Evolutionary conservation across 352 stramenopile genomes (phyloP), one percentile per base, ranked within the genome.

Genomic region (Globisporangium polare): DNA sequence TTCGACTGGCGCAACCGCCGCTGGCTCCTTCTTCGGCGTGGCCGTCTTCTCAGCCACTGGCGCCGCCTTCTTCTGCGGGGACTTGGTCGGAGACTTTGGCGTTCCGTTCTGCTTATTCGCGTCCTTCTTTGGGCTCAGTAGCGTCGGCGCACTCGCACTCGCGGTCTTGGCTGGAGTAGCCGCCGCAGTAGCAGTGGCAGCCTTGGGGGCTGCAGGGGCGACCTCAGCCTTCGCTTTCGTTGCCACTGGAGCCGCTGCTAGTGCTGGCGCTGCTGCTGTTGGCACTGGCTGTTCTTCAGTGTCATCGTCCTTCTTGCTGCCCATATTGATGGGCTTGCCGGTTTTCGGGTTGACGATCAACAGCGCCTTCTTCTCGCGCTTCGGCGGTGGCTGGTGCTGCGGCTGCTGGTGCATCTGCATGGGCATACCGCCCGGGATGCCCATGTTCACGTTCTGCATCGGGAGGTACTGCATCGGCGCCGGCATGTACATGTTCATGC

Each of bases 331-430:
- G 20, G 22, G 53, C 33, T 66, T 52, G 18, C 53, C 45, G 9
- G 60, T 66, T 37, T 62, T 62, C 2, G 60, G 60, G 43, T 66
- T 5, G 71, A 27, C n/a, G 49, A 90, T 88, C 41, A 70, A 26
- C 4, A 83, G 61, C 27, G 55, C 58, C 58, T 89, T 89, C 2
- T 39, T 66, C 57, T 89, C 74, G 0, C 81, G 79, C 51, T 83
- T 80, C 1, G 68, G 65, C 4, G 72, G 77, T 13, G 68, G 71
- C 35, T 80, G 72, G 33, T 72, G 61, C 29, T 63, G 52, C 53
- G 43, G 59, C 67, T 56, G 72, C 58, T 42, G 63, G 61, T 46
- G 72, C 61, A 55, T 62, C 5, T 61, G 66, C 68, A 83, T 69
- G 5, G 60, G 58, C 60, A 83, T 73, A 7, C 65, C 67, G 45